Conservation (phyloP, 495 filamentous ascomycete genomes). For the Friedmanniomyces endolithicus region DNA sequence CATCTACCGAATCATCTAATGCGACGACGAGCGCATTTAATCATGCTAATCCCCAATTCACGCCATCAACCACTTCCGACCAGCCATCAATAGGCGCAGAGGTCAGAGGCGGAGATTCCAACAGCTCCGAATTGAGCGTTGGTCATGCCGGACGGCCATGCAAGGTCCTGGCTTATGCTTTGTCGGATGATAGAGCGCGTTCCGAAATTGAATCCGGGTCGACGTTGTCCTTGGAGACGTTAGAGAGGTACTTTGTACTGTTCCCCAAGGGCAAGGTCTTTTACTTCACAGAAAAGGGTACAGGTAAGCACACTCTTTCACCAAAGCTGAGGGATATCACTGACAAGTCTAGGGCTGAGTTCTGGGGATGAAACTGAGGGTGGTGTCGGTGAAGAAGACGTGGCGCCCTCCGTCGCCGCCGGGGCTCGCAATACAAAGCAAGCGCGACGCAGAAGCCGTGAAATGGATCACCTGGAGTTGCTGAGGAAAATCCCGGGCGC, state of each 20-base stretch:
- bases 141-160: neutral
- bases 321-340: too few relatives aligned
- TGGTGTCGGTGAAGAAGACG: neutral
- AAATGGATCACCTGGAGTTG: neutral
- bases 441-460: neutral
- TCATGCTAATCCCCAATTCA: neutral
- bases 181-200: neutral
- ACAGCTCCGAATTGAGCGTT: neutral
- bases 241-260: constrained; percentile 5
- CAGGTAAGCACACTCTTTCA: too few relatives aligned
- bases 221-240: neutral
- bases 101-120: neutral
- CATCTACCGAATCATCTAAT: neutral
- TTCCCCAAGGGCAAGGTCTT: constrained; percentile 4
- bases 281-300: constrained; percentile 1
- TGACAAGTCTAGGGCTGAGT: neutral
- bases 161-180: neutral
- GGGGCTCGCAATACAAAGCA: too few relatives aligned
- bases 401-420: neutral
- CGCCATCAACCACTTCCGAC: neutral
- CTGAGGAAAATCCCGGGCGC: constrained; percentile 2
- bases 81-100: neutral
- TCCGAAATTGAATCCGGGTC: neutral
- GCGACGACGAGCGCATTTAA: neutral
- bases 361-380: constrained; percentile 2